These are phyloP conservation scores for Zymoseptoria crescenta DNA, from an alignment of 2,329 filamentous ascomycete genomes.

Conservation along the genomic window DNA sequence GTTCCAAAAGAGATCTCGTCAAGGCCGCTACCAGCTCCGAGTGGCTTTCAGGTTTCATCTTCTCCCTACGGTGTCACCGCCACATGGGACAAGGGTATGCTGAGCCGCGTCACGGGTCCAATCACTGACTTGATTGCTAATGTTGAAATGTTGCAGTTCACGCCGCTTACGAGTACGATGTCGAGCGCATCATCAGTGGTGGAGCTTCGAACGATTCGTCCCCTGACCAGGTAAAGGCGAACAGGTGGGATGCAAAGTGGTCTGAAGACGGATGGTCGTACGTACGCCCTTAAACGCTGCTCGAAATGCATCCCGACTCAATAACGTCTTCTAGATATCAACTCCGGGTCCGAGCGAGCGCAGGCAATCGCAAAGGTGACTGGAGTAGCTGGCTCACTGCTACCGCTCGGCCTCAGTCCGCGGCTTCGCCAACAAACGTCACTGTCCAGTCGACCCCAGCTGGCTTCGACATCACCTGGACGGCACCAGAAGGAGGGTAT, in stretches of 20 bases:
- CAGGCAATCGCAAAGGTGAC: constrained; percentile 2
- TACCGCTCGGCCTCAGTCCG: background rate
- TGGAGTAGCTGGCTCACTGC: constrained; percentile 1
- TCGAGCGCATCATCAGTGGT: constrained; percentile 1
- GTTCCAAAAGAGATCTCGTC: constrained; percentile 4
- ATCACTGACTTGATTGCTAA: background rate
- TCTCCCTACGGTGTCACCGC: constrained; percentile 6
- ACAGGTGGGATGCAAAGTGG: constrained; percentile 1
- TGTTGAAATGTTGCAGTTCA: background rate
- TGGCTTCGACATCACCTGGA: constrained; percentile 1
- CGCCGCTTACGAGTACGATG: constrained; percentile 7
- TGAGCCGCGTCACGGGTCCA: too few relatives aligned
- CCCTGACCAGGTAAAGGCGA: background rate
- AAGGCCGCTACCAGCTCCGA: constrained; percentile 3
- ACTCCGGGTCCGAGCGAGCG: background rate
- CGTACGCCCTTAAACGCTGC: background rate
- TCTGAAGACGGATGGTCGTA: background rate
- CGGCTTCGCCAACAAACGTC: background rate
- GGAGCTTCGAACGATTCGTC: background rate
- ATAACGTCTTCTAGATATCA: background rate
- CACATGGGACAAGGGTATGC: constrained; percentile 7
- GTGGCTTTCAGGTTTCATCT: background rate
- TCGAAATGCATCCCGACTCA: background rate
- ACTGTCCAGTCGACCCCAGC: background rate
- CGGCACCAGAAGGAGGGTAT: background rate